Evolutionary conservation across 805 yeast species (phyloP), one percentile per base, ranked within the genome.

Genomic region (Candida ascalaphidarum): DNA sequence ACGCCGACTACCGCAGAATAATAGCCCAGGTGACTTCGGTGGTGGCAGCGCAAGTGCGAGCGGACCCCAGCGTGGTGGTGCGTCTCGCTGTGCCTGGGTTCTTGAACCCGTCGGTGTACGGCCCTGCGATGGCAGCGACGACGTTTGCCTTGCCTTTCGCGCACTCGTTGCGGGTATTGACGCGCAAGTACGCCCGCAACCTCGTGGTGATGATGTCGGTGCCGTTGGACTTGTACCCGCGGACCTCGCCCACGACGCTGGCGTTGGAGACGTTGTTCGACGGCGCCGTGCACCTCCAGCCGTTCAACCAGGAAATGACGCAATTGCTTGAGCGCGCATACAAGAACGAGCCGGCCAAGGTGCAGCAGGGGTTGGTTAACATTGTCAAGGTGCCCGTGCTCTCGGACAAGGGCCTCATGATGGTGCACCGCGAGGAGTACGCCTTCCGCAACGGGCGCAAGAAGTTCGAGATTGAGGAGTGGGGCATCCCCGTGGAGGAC

Each of bases 401-500:
- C 20, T 74, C 84, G 31, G 86, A 78, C 26, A 51, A 76, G 14
- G 97, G 98, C 1, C 64, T 74, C 41, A 88, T 86, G 95, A 72
- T 74, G 38, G 69, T 74, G 1, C 71, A 75, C 32, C 64, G 65
- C 33, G 78, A 81, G 34, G 96, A 88, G 53, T 79, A 72, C 51
- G 85, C 95, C 4, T 89, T 88, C 58, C 77, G 78, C 46, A 83
- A 85, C 39, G 89, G 95, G 10, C 70, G 81, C 37, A 74, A 76
- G 51, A 76, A 71, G 43, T 85, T 89, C 48, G 95, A 83, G 44
- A 79, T 92, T 29, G 89, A 83, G 40, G 84, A 78, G 44, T 92
- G 96, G 95, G 84, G 95, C n/a, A 92, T 92, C 28, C 97, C 98
- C 0, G 95, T 89, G 2, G 96, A 86, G 32, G 94, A 81, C 33